Conservation (phyloP, 208 protist species). For the Zelonia costaricensis region DNA sequence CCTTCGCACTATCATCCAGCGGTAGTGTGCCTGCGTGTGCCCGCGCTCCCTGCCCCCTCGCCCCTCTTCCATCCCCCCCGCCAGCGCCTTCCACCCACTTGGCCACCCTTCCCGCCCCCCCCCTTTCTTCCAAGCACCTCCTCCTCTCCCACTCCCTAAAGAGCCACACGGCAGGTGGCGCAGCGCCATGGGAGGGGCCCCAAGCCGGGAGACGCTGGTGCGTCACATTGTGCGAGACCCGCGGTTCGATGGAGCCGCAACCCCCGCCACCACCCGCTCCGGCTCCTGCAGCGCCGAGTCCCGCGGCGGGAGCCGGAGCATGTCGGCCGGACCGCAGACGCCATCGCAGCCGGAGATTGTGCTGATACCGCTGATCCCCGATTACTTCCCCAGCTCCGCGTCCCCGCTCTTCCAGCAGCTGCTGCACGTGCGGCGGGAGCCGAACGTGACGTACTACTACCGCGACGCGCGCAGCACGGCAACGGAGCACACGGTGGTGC, state of each 20-base stretch:
- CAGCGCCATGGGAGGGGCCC: slow-evolving; percentile 46
- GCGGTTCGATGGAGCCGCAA: background rate
- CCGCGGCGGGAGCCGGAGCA: background rate
- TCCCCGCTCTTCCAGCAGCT: slow-evolving; percentile 60
- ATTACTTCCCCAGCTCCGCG: slow-evolving; percentile 55
- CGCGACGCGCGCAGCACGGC: slow-evolving; percentile 33
- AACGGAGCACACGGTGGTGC: slow-evolving; percentile 27
- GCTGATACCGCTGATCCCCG: slow-evolving; percentile 60
- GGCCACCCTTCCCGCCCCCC: too few species aligned
- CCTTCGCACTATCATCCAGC: too few species aligned
- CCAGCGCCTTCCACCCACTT: too few species aligned
- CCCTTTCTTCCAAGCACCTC: too few species aligned
- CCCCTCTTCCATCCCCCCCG: too few species aligned
- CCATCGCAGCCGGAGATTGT: slow-evolving; percentile 37
- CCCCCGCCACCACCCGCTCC: background rate
- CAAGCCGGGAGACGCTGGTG: slow-evolving; percentile 56
- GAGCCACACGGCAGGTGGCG: background rate
- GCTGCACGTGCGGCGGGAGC: slow-evolving; percentile 40
- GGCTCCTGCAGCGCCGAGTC: background rate
- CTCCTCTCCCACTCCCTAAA: background rate
- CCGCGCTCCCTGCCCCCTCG: too few species aligned
- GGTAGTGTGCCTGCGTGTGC: too few species aligned
- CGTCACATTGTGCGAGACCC: slow-evolving; percentile 46
- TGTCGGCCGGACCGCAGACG: background rate
- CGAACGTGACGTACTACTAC: slow-evolving; percentile 46